Percentiles rank a stretch among this genome's conserved stretches.
Evolutionary conservation across 306 rosid species (phyloP).

Genomic region (Casuarina cunninghamiana): DNA sequence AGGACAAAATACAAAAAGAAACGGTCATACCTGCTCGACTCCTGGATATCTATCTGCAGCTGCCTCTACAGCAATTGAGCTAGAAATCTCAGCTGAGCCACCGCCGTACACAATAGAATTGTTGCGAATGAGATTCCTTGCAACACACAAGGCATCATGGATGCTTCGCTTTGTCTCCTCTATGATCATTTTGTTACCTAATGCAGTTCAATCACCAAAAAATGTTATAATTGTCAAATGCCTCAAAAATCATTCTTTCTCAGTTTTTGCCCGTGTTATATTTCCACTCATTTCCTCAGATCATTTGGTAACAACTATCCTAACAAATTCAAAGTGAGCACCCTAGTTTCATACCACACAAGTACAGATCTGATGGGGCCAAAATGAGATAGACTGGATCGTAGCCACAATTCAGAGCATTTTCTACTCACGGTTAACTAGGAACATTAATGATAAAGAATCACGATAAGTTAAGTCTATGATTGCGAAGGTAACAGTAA

Average conservation of each 20-base stretch:
- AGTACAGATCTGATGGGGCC: not conserved
- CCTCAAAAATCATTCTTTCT: not conserved
- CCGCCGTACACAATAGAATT: constrained; percentile 98
- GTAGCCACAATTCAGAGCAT: not conserved
- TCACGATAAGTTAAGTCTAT: constrained; percentile 4
- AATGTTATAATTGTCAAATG: constrained; percentile 16
- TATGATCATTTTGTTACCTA: constrained; percentile 96
- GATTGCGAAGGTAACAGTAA: not conserved
- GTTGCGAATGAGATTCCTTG: constrained; percentile 97
- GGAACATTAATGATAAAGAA: not conserved
- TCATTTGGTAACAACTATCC: not conserved
- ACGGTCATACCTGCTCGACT: constrained; percentile 77
- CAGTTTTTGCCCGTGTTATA: not conserved
- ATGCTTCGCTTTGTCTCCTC: constrained; percentile 99
- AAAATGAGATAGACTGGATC: not conserved
- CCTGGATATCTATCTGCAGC: constrained; percentile 93
- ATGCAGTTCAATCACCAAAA: constrained; percentile 22
- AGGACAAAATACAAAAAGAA: not conserved
- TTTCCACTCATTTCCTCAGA: not conserved
- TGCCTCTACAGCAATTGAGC: constrained; percentile 87
- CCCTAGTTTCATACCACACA: not conserved
- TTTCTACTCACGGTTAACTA: not conserved
- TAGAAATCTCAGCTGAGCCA: constrained; percentile 90
- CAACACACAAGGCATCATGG: constrained; percentile 94
- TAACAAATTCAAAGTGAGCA: not conserved